Evolutionary conservation across 345 rosid genomes (phyloP).

Genomic region (Rhizophora apiculata): DNA sequence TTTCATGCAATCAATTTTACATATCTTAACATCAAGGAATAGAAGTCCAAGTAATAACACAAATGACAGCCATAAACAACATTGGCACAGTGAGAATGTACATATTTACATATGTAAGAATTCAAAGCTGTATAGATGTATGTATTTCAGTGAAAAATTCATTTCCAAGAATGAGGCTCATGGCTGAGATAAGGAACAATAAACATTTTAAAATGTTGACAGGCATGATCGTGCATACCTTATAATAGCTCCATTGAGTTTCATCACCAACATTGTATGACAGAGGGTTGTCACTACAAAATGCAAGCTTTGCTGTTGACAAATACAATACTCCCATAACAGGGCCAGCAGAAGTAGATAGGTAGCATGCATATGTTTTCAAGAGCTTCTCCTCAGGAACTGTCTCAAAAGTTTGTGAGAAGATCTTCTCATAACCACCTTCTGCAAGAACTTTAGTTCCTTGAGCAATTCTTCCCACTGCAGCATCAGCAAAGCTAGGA

Average conservation of each 20-base stretch:
- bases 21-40: no score
- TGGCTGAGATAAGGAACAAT: neutral
- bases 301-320: conserved; percentile 76
- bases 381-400: conserved; percentile 75
- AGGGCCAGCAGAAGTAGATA: conserved; percentile 98
- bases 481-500: conserved; percentile 92
- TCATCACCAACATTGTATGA: conserved; percentile 74
- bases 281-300: conserved; percentile 82
- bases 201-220: neutral
- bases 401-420: conserved; percentile 69
- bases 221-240: conserved; percentile 43
- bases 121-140: no score
- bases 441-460: conserved; percentile 91
- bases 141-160: no score
- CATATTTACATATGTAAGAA: no score
- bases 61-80: no score
- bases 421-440: conserved; percentile 96
- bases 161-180: neutral
- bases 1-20: no score
- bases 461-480: conserved; percentile 87
- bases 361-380: conserved; percentile 83
- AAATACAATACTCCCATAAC: conserved; percentile 85
- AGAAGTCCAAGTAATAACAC: no score
- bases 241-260: conserved; percentile 82
- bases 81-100: no score